phyloP scores from a whole-genome alignment of 768 basidiomycete species.

The Hemileccinum rubropunctum region DNA sequence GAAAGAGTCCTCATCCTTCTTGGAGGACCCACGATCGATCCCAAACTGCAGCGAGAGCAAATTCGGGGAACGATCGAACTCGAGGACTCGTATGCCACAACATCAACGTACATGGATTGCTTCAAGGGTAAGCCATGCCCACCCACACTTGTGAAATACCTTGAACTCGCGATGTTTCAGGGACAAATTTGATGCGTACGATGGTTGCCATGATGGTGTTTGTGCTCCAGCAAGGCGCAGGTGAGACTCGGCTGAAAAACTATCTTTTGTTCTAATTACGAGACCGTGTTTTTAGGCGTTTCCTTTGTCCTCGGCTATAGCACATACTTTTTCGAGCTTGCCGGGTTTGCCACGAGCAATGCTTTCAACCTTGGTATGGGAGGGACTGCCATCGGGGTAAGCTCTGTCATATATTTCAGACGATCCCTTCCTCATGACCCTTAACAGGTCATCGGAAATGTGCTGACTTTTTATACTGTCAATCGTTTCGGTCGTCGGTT shows the following conservation, averaged over 20 bases:
- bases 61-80: constrained; percentile 30
- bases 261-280: not conserved
- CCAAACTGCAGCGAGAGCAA: constrained; percentile 19
- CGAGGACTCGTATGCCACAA: constrained; percentile 27
- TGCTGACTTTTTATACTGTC: constrained; percentile 24
- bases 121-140: constrained; percentile 23
- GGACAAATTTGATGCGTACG: constrained; percentile 25
- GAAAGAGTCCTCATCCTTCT: constrained; percentile 16
- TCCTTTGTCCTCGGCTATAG: constrained; percentile 28
- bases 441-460: constrained; percentile 24
- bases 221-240: constrained; percentile 27
- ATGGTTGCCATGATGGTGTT: constrained; percentile 31
- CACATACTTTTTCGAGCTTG: constrained; percentile 37
- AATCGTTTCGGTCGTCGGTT: constrained; percentile 25
- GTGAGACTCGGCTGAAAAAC: not conserved
- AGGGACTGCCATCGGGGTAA: constrained; percentile 27
- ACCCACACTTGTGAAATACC: too few relatives aligned
- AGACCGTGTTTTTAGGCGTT: constrained; percentile 15
- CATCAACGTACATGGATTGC: constrained; percentile 31
- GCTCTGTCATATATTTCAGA: not conserved
- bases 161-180: constrained; percentile 4
- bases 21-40: constrained; percentile 22
- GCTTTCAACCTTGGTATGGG: constrained; percentile 34
- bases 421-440: not conserved
- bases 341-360: constrained; percentile 26